Evolutionary conservation across 2,329 filamentous ascomycete species (phyloP).

Genomic region (Lecanicillium sp.): DNA sequence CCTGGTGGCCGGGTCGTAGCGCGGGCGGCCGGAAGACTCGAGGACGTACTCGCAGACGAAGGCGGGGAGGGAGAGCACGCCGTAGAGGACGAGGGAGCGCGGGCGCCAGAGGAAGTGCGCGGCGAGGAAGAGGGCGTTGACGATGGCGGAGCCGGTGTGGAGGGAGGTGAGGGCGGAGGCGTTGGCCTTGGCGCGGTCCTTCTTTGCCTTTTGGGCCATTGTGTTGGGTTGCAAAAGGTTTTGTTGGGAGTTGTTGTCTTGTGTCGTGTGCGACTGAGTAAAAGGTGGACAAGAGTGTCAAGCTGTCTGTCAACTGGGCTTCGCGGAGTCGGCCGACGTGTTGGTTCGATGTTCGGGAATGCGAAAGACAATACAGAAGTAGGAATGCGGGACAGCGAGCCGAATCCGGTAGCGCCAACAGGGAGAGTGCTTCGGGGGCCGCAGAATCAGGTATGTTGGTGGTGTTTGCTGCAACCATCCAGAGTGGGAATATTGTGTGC

Average conservation of each 20-base stretch:
- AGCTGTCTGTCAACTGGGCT: no score
- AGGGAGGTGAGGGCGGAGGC: slow-evolving; percentile 70
- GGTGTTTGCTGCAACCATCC: background rate
- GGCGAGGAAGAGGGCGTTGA: slow-evolving; percentile 71
- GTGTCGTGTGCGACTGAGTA: background rate
- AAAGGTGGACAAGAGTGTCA: background rate
- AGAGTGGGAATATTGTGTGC: background rate
- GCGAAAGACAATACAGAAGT: no score
- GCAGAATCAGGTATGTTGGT: background rate
- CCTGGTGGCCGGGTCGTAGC: slow-evolving; percentile 55
- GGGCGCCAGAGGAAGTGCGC: slow-evolving; percentile 61
- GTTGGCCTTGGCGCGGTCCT: slow-evolving; percentile 71
- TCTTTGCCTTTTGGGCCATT: slow-evolving; percentile 60
- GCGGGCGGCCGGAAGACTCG: slow-evolving; percentile 77
- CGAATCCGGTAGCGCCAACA: background rate
- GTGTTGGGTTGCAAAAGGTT: slow-evolving; percentile 9
- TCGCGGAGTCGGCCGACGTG: no score
- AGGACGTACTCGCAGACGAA: slow-evolving; percentile 79
- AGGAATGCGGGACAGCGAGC: no score
- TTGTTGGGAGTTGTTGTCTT: background rate
- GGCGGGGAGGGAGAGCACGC: slow-evolving; percentile 66
- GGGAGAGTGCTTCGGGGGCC: background rate
- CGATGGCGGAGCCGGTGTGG: slow-evolving; percentile 64
- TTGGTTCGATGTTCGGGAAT: no score
- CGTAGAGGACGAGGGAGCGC: slow-evolving; percentile 55